Evolutionary conservation across 2,329 filamentous ascomycete species (phyloP).

Genomic region (Chalara sp.): DNA sequence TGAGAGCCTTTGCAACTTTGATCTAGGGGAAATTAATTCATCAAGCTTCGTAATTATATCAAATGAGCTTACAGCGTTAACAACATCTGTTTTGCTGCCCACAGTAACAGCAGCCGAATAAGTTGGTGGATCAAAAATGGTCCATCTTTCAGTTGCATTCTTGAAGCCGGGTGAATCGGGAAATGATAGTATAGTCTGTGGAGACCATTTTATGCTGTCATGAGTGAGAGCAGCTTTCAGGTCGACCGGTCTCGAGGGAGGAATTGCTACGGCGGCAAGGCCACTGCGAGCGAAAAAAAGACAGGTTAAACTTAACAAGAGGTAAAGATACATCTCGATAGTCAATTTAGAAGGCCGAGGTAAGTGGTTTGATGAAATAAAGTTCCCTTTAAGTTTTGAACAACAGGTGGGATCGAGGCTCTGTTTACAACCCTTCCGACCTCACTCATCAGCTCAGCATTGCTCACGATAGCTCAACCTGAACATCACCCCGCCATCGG

Average conservation of each 20-base stretch:
- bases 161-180: neutral
- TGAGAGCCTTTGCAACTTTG: neutral
- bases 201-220: neutral
- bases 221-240: neutral
- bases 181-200: neutral
- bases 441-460: too few species aligned
- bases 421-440: too few species aligned
- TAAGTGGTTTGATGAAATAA: too few species aligned
- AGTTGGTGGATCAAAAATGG: constrained; percentile 2
- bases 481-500: too few species aligned
- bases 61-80: neutral
- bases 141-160: constrained; percentile 1
- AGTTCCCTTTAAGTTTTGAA: too few species aligned
- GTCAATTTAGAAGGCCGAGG: too few species aligned
- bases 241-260: neutral
- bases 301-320: too few species aligned
- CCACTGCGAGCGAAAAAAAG: neutral
- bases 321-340: too few species aligned
- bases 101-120: neutral
- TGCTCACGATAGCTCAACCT: too few species aligned
- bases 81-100: neutral
- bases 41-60: neutral
- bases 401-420: too few species aligned
- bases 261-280: neutral
- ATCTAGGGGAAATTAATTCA: neutral